A percentile compares a stretch with the other conserved stretches of the same genome.
Conservation (phyloP, 148 eudicot genomes). For the Arctostaphylos glauca region DNA sequence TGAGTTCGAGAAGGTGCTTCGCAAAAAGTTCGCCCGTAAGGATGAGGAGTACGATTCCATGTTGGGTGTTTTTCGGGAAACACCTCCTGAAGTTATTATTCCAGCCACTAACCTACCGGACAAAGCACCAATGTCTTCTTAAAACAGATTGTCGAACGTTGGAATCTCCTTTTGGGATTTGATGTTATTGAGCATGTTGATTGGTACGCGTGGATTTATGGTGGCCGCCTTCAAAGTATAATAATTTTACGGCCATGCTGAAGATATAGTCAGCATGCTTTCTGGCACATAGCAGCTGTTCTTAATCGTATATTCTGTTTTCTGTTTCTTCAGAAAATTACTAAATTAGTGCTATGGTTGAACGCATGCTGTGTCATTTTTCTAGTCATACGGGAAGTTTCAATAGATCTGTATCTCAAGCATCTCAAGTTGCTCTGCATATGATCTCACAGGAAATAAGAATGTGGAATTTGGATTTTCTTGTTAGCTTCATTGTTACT, state of each 20-base stretch:
- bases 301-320: neutral
- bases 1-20: constrained; percentile 69
- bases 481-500: no score
- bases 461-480: no score
- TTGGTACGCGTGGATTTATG: neutral
- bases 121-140: constrained; percentile 46
- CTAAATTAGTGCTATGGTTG: neutral
- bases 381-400: neutral
- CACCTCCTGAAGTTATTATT: constrained; percentile 61
- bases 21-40: constrained; percentile 62
- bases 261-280: neutral
- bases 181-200: neutral
- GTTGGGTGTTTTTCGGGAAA: constrained; percentile 56
- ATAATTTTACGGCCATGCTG: neutral
- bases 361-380: neutral
- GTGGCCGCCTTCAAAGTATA: neutral
- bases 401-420: constrained; percentile 3
- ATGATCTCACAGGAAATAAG: constrained; percentile 1
- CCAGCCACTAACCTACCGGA: constrained; percentile 54
- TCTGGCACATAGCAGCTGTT: neutral
- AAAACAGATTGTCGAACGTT: neutral
- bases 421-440: constrained; percentile 1
- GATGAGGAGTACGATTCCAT: constrained; percentile 76
- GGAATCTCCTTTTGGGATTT: constrained; percentile 5
- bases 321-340: neutral